Evolutionary conservation across 2,329 filamentous ascomycete genomes (phyloP).

Genomic region (Anthostomella pinea): DNA sequence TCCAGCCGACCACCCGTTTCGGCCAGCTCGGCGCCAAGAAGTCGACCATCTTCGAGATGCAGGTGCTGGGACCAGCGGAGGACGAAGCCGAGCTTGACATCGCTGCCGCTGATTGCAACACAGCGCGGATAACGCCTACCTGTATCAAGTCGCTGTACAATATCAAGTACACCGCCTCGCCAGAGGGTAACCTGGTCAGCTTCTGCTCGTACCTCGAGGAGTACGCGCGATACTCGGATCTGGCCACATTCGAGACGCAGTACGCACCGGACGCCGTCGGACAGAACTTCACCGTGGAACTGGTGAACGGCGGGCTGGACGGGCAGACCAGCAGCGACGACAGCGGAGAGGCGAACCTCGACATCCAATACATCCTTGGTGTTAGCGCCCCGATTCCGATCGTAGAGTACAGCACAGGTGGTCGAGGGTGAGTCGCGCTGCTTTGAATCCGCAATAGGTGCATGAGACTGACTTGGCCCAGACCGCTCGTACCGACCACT

Average conservation of each 20-base stretch:
- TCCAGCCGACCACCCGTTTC: slow-evolving; percentile 52
- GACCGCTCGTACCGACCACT: slow-evolving; percentile 53
- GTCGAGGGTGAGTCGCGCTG: slow-evolving; percentile 37
- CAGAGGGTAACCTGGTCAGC: slow-evolving; percentile 60
- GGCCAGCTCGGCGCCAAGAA: slow-evolving; percentile 35
- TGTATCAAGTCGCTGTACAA: slow-evolving; percentile 46
- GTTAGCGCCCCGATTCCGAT: slow-evolving; percentile 54
- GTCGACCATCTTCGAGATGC: slow-evolving; percentile 30
- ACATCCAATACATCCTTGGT: slow-evolving; percentile 58
- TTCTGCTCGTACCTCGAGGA: slow-evolving; percentile 50
- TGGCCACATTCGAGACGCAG: slow-evolving; percentile 51
- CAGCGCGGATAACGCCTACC: slow-evolving; percentile 37
- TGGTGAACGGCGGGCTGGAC: slow-evolving; percentile 56
- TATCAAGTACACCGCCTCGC: slow-evolving; percentile 48
- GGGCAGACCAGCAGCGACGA: slow-evolving; percentile 40
- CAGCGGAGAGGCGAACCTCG: slow-evolving; percentile 59
- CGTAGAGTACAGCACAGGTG: slow-evolving; percentile 58
- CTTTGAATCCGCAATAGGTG: slow-evolving; percentile 36
- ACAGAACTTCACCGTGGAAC: slow-evolving; percentile 54
- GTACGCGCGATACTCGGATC: slow-evolving; percentile 52
- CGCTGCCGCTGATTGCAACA: slow-evolving; percentile 33
- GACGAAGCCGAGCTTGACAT: slow-evolving; percentile 17
- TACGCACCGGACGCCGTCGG: slow-evolving; percentile 52
- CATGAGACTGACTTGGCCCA: slow-evolving; percentile 29
- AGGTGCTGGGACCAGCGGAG: slow-evolving; percentile 20